Evolutionary conservation across 805 yeast species (phyloP).

Genomic region (Metschnikowia colocasiae): DNA sequence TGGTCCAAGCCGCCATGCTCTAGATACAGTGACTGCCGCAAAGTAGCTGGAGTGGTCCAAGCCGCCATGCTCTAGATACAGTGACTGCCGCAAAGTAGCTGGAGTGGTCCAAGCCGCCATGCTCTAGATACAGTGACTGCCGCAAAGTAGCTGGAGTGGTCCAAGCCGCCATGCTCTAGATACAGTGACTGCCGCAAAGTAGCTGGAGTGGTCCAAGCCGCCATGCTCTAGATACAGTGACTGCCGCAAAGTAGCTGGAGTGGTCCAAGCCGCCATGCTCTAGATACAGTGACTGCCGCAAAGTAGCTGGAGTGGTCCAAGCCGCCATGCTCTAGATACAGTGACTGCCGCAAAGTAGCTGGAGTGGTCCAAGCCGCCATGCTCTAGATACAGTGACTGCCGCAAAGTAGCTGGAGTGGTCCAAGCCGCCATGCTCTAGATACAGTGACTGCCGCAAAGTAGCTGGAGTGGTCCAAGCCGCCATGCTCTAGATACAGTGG

Average conservation of each 20-base stretch:
- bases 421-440: constrained; percentile 5
- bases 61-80: too few species aligned
- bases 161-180: constrained; percentile 11
- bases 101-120: constrained; percentile 18
- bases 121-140: constrained; percentile 16
- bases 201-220: constrained; percentile 45
- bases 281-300: too few species aligned
- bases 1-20: too few species aligned
- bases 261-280: constrained; percentile 37
- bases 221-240: constrained; percentile 7
- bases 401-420: too few species aligned
- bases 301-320: too few species aligned
- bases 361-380: constrained; percentile 42
- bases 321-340: constrained; percentile 6
- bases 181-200: too few species aligned
- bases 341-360: too few species aligned
- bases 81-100: constrained; percentile 16
- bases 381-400: too few species aligned
- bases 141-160: constrained; percentile 17
- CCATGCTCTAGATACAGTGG: constrained; percentile 9
- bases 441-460: too few species aligned
- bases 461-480: constrained; percentile 45
- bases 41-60: constrained; percentile 18
- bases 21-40: constrained; percentile 14
- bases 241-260: too few species aligned